Base-by-base conservation (phyloP, 2,329 filamentous ascomycete genomes). In the Colletotrichum cuscutae region DNA sequence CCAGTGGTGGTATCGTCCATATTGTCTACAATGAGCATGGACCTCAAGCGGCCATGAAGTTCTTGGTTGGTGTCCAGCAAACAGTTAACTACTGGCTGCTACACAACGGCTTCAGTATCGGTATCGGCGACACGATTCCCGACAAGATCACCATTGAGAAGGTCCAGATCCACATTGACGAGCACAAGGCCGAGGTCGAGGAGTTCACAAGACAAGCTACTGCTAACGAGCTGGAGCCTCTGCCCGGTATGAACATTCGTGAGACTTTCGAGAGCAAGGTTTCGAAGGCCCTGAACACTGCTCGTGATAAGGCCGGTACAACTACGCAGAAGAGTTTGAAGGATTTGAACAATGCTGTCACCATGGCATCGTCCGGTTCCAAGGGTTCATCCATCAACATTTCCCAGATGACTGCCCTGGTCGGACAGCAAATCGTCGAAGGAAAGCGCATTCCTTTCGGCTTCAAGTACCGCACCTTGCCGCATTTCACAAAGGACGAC, bases 381-480 rank as follows among this genome's bases (percentile, higher is more conserved):
- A 99, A 99, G 87, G 97, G 97, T 82, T 98, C 97, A 2, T 96
- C 95, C 13, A 98, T 99, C 88, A 99, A 99, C 82, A 98, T 99
- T 78, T 98, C 97, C 19, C 97, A 99, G 84, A 99, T 99, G 97
- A 97, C 95, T 75, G 97, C 97, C 30, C 90, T 98, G 76, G 97
- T 99, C 73, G 97, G 97, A 76, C 97, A 99, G 82, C 97, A 99
- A 82, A 97, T 97, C 76, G 95, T 99, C 9, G 97, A 99, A 85
- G 97, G 97, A 79, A 98, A 98, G 85, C 97, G 97, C 87, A 98
- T 99, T 86, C 97, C 97, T 1, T 99, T 98, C 80, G 97, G 97
- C 26, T 99, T 99, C 91, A 98, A 98, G 82, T 98, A 99, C 82
- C 92, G 97, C 65, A 98, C 97, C 0, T 86, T 99, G 72, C 97